Conservation (phyloP, 2,329 filamentous ascomycete species). For the Beauveria sp. region DNA sequence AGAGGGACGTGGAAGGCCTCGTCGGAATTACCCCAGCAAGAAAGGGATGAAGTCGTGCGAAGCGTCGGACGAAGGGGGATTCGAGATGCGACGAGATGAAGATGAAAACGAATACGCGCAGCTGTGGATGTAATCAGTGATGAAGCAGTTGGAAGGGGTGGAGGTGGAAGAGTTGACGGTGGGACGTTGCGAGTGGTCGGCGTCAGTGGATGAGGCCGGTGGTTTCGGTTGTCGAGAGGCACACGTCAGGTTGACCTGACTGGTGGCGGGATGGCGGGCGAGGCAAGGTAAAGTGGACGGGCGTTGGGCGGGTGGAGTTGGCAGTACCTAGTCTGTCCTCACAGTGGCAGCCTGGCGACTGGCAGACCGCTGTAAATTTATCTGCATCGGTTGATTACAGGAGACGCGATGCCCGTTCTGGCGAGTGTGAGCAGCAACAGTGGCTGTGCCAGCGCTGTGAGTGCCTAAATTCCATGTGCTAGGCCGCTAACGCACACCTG, state of each 20-base stretch:
- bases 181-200: constrained; percentile 5
- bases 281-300: constrained; percentile 1
- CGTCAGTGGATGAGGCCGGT: constrained; percentile 6
- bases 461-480: not conserved
- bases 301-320: not conserved
- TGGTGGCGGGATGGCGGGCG: constrained; percentile 6
- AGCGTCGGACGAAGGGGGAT: not conserved
- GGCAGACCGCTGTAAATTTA: no score
- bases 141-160: not conserved
- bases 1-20: constrained; percentile 4
- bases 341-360: no score
- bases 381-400: no score
- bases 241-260: constrained; percentile 8
- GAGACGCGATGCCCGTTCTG: no score
- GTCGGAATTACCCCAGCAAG: not conserved
- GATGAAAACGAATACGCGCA: not conserved
- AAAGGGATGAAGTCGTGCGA: not conserved
- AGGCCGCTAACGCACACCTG: not conserved
- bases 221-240: constrained; percentile 1
- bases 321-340: not conserved
- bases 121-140: not conserved
- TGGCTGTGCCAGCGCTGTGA: not conserved
- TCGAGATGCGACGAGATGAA: not conserved
- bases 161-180: constrained; percentile 6
- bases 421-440: no score